Conservation (phyloP, 805 yeast genomes). For the Yarrowia porcina region DNA sequence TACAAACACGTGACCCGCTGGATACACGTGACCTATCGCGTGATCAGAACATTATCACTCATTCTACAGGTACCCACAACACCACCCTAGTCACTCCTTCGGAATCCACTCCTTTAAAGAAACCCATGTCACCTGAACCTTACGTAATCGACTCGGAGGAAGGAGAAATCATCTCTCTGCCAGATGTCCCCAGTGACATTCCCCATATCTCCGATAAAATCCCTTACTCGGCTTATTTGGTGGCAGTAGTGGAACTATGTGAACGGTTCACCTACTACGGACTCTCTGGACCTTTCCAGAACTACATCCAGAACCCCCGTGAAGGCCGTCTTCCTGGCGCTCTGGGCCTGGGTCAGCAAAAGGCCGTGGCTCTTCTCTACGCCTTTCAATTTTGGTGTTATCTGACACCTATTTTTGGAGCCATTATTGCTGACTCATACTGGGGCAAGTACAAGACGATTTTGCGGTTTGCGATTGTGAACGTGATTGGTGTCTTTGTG, state of each 20-base stretch:
- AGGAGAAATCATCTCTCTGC: not conserved
- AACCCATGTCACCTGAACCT: not conserved
- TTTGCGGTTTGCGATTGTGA: constrained; percentile 54
- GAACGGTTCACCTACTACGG: constrained; percentile 84
- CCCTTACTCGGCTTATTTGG: constrained; percentile 56
- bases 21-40: not conserved
- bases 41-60: not conserved
- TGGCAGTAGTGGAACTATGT: constrained; percentile 70
- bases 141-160: not conserved
- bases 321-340: constrained; percentile 46
- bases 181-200: not conserved
- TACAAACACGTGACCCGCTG: too few species aligned
- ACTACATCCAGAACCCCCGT: constrained; percentile 57
- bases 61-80: too few species aligned
- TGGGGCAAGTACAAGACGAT: constrained; percentile 73
- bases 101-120: not conserved
- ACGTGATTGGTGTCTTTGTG: constrained; percentile 59
- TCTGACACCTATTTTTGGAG: constrained; percentile 74
- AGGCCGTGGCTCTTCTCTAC: constrained; percentile 69
- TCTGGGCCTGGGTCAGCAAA: constrained; percentile 54
- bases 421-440: constrained; percentile 68
- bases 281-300: constrained; percentile 69
- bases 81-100: not conserved
- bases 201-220: constrained; percentile 49
- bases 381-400: constrained; percentile 80